Percentiles rank a stretch among this genome's conserved stretches.
These are phyloP conservation scores for Aspergillus phoenicis DNA, from an alignment of 2,329 filamentous ascomycete genomes.

Conservation along the genomic window DNA sequence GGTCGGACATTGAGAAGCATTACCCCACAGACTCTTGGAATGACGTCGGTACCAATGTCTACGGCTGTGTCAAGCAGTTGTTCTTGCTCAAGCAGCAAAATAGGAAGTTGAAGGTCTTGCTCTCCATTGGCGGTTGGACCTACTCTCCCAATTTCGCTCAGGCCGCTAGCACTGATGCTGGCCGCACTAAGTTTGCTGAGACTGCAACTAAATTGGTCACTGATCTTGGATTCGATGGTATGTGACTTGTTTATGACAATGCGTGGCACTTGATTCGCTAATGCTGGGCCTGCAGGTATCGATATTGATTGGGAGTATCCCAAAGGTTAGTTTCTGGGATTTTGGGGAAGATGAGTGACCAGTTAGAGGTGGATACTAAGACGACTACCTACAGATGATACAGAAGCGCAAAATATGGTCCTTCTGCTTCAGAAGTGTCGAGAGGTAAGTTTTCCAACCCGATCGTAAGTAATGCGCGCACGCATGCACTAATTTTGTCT, in stretches of 20 bases:
- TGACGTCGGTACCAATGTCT: conserved; percentile 71
- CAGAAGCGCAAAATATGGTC: conserved; percentile 48
- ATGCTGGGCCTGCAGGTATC: conserved; percentile 30
- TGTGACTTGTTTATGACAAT: conserved; percentile 10
- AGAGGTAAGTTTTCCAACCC: conserved; percentile 31
- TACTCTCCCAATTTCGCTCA: conserved; percentile 75
- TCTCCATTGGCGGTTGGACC: conserved; percentile 82
- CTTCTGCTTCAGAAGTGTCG: conserved; percentile 47
- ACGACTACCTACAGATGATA: conserved; percentile 37
- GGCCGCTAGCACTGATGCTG: conserved; percentile 64
- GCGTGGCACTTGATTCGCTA: background rate
- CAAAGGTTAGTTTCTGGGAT: conserved; percentile 30
- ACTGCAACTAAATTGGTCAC: conserved; percentile 75
- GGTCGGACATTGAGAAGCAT: conserved; percentile 69
- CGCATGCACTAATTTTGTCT: conserved; percentile 12
- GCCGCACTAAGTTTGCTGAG: conserved; percentile 67
- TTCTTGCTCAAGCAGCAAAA: conserved; percentile 74
- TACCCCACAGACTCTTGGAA: conserved; percentile 69
- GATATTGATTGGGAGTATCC: conserved; percentile 55
- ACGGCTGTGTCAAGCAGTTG: conserved; percentile 77
- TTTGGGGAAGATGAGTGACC: background rate
- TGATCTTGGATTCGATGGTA: conserved; percentile 70
- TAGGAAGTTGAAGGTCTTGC: conserved; percentile 73
- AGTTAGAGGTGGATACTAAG: background rate
- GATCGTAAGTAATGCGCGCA: background rate